A percentile compares a stretch with the other conserved stretches of the same genome.
phyloP scores from a whole-genome alignment of 73 alveolate species.

The Symbiodinium pilosum region DNA sequence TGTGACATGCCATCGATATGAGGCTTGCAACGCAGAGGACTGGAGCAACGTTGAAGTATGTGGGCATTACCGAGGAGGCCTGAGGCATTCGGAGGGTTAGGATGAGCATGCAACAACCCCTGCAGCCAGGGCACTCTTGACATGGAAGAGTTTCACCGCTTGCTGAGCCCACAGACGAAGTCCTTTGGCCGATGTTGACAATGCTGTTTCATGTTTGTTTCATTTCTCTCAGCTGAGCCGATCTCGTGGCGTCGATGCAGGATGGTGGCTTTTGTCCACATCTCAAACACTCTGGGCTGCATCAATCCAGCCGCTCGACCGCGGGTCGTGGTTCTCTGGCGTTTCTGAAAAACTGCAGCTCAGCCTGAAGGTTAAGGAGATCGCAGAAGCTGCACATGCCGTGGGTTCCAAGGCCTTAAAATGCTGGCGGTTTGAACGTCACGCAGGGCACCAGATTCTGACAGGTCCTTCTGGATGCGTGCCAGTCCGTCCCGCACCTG shows the following conservation, averaged over 20 bases:
- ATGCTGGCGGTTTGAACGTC: too few species aligned
- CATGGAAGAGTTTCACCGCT: conserved; percentile 57
- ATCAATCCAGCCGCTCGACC: conserved; percentile 60
- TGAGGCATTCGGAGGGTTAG: neutral
- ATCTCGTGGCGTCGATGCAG: neutral
- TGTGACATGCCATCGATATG: too few species aligned
- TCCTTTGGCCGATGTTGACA: neutral
- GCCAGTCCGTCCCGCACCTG: conserved; percentile 92
- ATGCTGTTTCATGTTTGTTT: neutral
- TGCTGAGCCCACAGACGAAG: conserved; percentile 69
- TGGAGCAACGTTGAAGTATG: conserved; percentile 80
- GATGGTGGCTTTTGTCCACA: conserved; percentile 52
- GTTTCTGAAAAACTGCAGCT: neutral
- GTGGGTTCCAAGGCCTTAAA: conserved; percentile 92
- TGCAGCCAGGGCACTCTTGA: conserved; percentile 42
- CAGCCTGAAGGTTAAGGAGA: conserved; percentile 37
- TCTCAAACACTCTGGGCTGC: conserved; percentile 91
- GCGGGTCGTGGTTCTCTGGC: neutral
- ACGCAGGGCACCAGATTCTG: neutral
- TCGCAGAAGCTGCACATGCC: conserved; percentile 68
- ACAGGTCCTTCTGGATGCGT: conserved; percentile 89
- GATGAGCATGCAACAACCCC: too few species aligned
- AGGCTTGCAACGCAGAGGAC: conserved; percentile 92
- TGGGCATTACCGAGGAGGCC: conserved; percentile 75
- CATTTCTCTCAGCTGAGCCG: neutral